These are phyloP conservation scores for Ustilago cynodontis DNA, from an alignment of 1,284 basidiomycete species.

Conservation along the genomic window DNA sequence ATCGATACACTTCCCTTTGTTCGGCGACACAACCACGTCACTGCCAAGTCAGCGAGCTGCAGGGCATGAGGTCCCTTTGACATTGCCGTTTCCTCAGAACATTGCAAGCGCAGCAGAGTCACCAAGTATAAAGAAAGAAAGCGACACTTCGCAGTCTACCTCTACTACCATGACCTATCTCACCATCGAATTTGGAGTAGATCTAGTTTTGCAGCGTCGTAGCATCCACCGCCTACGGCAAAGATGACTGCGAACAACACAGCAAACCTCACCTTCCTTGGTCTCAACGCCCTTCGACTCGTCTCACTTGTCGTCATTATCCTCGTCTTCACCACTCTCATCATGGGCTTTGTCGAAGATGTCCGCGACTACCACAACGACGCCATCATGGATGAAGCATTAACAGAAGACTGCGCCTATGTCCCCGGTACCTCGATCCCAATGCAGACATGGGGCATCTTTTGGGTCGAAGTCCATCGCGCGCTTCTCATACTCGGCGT, in stretches of 20 bases:
- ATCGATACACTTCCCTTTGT: conserved; percentile 3
- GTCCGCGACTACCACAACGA: conserved; percentile 34
- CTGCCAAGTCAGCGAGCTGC: not conserved
- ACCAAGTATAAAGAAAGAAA: not conserved
- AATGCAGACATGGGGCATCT: conserved; percentile 60
- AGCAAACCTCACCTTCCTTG: conserved; percentile 37
- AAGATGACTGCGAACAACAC: conserved; percentile 9
- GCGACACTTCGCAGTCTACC: not conserved
- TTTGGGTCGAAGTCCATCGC: conserved; percentile 59
- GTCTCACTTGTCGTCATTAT: conserved; percentile 42
- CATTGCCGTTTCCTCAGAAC: not conserved
- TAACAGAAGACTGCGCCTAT: conserved; percentile 48
- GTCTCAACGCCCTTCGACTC: conserved; percentile 49
- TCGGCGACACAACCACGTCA: not conserved
- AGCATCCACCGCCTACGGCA: not conserved
- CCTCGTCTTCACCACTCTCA: conserved; percentile 45
- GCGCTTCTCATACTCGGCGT: conserved; percentile 34
- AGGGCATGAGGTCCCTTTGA: not conserved
- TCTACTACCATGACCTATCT: not conserved
- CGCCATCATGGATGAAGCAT: conserved; percentile 24
- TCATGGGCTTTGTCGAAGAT: conserved; percentile 46
- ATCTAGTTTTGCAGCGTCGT: not conserved
- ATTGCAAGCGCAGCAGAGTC: not conserved
- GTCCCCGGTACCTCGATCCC: conserved; percentile 56
- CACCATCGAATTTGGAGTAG: not conserved